Conservation (phyloP, 1,284 basidiomycete species). For the Ceraceosorus guamensis region DNA sequence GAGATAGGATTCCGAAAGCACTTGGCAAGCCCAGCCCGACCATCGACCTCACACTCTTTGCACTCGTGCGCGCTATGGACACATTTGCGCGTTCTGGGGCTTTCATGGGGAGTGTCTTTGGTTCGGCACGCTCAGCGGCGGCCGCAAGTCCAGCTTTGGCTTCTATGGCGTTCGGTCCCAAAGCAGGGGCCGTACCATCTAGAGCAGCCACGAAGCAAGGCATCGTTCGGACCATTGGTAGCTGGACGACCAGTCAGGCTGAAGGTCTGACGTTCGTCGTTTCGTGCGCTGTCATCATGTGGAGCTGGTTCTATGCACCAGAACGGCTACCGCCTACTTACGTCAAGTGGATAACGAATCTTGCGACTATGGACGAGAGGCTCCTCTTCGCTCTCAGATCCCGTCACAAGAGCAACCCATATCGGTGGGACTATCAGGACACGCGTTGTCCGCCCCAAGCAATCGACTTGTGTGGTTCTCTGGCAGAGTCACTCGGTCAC, state of each 20-base stretch:
- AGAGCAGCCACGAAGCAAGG: too few species aligned
- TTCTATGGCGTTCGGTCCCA: neutral
- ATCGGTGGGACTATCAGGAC: conserved; percentile 41
- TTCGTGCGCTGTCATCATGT: conserved; percentile 43
- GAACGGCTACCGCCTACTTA: conserved; percentile 42
- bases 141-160: neutral
- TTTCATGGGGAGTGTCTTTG: neutral
- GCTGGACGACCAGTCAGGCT: conserved; percentile 22
- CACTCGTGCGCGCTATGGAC: conserved; percentile 48
- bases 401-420: conserved; percentile 30
- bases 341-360: conserved; percentile 45
- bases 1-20: neutral
- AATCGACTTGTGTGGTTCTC: conserved; percentile 19
- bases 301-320: conserved; percentile 46
- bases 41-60: conserved; percentile 49
- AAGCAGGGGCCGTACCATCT: too few species aligned
- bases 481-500: conserved; percentile 34
- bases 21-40: conserved; percentile 39
- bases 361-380: conserved; percentile 48
- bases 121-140: neutral
- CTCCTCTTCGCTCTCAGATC: conserved; percentile 41
- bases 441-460: conserved; percentile 17
- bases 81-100: conserved; percentile 34
- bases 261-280: conserved; percentile 39
- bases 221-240: too few species aligned